Conservation (phyloP, 2,329 filamentous ascomycete genomes). For the Sporothrix pseudoabietina region DNA sequence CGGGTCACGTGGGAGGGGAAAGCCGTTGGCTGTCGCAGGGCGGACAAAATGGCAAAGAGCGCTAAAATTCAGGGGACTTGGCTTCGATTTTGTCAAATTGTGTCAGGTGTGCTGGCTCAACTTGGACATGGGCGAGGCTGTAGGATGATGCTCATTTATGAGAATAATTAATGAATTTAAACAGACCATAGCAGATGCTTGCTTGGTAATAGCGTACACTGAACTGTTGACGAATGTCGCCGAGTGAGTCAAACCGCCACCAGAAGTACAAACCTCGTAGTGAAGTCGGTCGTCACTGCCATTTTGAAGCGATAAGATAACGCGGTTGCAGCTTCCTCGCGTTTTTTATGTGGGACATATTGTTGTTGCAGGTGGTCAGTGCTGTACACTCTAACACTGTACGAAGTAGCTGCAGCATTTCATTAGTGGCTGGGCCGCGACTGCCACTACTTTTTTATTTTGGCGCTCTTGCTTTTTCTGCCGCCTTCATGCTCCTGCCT, state of each 20-base stretch:
- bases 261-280: neutral
- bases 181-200: neutral
- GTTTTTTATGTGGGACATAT: neutral
- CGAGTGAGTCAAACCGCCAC: slow-evolving; percentile 14
- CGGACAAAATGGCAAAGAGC: slow-evolving; percentile 15
- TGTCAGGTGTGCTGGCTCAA: neutral
- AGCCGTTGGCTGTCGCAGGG: neutral
- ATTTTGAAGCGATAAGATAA: slow-evolving; percentile 5
- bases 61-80: neutral
- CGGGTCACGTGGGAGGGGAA: slow-evolving; percentile 22
- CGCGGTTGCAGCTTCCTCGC: neutral
- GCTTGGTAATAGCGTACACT: neutral
- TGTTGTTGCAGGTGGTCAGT: slow-evolving; percentile 22
- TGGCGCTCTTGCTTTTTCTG: neutral
- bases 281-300: slow-evolving; percentile 14
- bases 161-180: neutral
- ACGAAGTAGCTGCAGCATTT: neutral
- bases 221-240: neutral
- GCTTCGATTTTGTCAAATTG: neutral
- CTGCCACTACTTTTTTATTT: slow-evolving; percentile 22
- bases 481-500: neutral
- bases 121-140: neutral
- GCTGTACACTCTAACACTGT: neutral
- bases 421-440: slow-evolving; percentile 21
- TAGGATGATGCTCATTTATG: neutral